Evolutionary conservation across 2,329 filamentous ascomycete species (phyloP).

Genomic region (Karstenula rhodostoma): DNA sequence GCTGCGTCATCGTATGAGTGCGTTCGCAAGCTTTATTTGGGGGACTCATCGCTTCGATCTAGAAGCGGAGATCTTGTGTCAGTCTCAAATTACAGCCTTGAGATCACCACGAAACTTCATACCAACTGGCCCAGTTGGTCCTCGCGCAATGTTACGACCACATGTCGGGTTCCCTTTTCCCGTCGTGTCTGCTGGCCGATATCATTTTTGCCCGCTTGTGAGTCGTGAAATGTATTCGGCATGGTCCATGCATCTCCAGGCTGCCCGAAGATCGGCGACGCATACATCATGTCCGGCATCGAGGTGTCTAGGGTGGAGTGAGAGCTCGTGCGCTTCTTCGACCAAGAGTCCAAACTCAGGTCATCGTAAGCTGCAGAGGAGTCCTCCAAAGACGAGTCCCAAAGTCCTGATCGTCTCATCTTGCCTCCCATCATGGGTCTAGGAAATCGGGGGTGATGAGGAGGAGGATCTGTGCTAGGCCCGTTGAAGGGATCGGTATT

Average conservation of each 20-base stretch:
- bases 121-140: constrained; percentile 40
- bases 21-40: constrained; percentile 67
- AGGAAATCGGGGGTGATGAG: constrained; percentile 26
- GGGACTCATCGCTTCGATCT: constrained; percentile 35
- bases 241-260: constrained; percentile 22
- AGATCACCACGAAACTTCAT: not conserved
- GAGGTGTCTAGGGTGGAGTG: constrained; percentile 24
- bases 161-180: constrained; percentile 24
- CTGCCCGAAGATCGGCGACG: constrained; percentile 16
- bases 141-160: constrained; percentile 34
- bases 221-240: constrained; percentile 9
- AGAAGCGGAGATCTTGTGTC: not conserved
- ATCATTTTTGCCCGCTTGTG: constrained; percentile 8
- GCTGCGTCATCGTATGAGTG: constrained; percentile 17
- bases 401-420: constrained; percentile 16
- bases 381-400: constrained; percentile 26
- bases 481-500: constrained; percentile 29
- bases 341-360: constrained; percentile 33
- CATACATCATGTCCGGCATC: constrained; percentile 29
- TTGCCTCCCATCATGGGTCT: constrained; percentile 19
- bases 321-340: constrained; percentile 24
- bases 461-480: constrained; percentile 26
- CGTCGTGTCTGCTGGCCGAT: constrained; percentile 16
- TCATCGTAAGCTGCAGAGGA: constrained; percentile 26
- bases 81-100: constrained; percentile 5